Evolutionary conservation across 2,329 filamentous ascomycete species (phyloP), one percentile per base, ranked within the genome.

Genomic region (Fusarium buharicum): DNA sequence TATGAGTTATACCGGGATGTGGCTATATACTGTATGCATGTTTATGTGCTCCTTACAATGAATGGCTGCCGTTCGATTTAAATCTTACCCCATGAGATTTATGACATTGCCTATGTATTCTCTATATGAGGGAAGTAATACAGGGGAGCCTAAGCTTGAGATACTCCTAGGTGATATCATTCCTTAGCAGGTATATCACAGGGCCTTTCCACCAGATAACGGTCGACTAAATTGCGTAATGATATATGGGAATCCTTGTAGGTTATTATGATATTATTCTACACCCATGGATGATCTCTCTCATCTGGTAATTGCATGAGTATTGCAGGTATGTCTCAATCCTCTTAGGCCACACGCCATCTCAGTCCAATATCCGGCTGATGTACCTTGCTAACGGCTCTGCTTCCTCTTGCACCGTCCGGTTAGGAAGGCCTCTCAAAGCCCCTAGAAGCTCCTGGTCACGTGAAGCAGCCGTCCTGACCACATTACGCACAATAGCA

Each of bases 381-480:
- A 84, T 74, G 70, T 84, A 86, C 5, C 53, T 68, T 30, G 76
- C 75, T 62, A 86, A 62, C 2, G 74, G 75, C 31, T 82, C 82
- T 1, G 79, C 78, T 66, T 86, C 83, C 46, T 84, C 82, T 16
- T 82, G 78, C 0, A 83, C 74, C 3, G 80, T 84, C 45, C 81
- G 73, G 22, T 84, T 77, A 0, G 81, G 82, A 56, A 86, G 59
- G 10, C 54, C 75, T 46, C 68, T 62, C 18, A 86, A 70, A 5
- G 78, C 76, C 1, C 63, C 65, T 34, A 70, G 72, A 20, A 86
- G 64, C 34, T 71, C 62, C 6, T 67, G 60, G 47, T 85, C 82
- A 2, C 73, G 62, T 4, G 64, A 67, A 2, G 73, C 71, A 24
- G 82, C 83, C 14, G 77, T 73, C 30, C 67, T 69, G n/a, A 85